Conservation (phyloP, 306 rosid genomes). For the Gynostemma pentaphyllum region DNA sequence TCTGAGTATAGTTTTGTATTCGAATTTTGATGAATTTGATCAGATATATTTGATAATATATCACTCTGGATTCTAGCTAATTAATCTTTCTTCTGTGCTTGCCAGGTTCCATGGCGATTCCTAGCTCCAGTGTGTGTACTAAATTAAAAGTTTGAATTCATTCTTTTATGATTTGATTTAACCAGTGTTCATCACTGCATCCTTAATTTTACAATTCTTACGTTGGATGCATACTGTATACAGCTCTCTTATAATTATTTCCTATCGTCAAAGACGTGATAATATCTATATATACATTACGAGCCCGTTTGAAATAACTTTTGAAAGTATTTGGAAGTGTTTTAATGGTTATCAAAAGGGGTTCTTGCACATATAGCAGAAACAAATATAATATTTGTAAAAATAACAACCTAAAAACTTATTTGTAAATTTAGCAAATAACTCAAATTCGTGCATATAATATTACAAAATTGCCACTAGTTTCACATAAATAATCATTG, state of each 20-base stretch:
- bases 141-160: constrained; percentile 49
- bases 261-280: background rate
- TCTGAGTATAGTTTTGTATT: background rate
- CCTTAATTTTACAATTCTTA: background rate
- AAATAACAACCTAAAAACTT: no score
- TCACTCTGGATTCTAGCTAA: background rate
- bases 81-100: background rate
- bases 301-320: no score
- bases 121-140: constrained; percentile 44
- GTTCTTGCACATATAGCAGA: no score
- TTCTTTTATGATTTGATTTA: background rate
- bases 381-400: no score
- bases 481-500: no score
- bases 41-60: background rate
- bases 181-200: background rate
- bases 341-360: no score
- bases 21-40: background rate
- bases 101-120: constrained; percentile 66
- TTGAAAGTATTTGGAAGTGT: no score
- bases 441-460: no score
- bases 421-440: no score
- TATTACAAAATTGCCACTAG: no score
- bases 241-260: background rate
- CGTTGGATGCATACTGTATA: background rate
- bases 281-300: background rate